Base-by-base conservation (phyloP, 345 rosid species). In the Anacardium occidentale region DNA sequence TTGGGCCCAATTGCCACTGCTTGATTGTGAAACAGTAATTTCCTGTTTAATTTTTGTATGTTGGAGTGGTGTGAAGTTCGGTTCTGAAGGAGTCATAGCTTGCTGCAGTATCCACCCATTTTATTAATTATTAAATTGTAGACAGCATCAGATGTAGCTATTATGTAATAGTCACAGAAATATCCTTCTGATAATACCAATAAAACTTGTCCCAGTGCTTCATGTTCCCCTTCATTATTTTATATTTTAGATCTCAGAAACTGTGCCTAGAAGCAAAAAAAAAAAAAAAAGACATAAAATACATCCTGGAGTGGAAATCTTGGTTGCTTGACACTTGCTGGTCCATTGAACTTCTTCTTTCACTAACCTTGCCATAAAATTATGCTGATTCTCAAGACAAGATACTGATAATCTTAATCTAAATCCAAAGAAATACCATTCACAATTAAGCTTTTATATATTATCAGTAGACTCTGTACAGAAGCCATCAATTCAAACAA, bases 1-100 rank as follows among this genome's bases (percentile, higher is more conserved):
- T 17, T 52, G 75, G 85, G 72, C 34, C 83, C 90, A 26, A 74
- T 84, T 62, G 79, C 87, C 10, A 80, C 85, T 3, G 85, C 79
- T 71, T 86, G 72, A 77, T 3, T 3, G 5, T 9, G 1, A 69
- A 17, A 29, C 29, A 18, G 18, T 64, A 45, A 18, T 20, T 32
- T 40, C 11, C 18, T 32, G 12, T 14, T 15, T 24, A 12, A 14
- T 44, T 40, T 24, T 47, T 22, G 24, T 55, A 22, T 56, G 34
- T 15, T 55, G 29, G 29, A 7, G 9, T 67, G 26, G 59, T 51
- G 60, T 48, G 57, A 44, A 37, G 67, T n/a, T 37, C n/a, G 48
- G 14, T 40, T 34, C 11, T 61, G 45, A 25, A 58, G 22, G n/a
- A 62, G 10, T 37, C 66, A 17, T 2, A 61, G 21, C 21, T 2